Evolutionary conservation across 108 stramenopile genomes (phyloP), one percentile per base, ranked within the genome.

Genomic region (Cyclotella cryptica): DNA sequence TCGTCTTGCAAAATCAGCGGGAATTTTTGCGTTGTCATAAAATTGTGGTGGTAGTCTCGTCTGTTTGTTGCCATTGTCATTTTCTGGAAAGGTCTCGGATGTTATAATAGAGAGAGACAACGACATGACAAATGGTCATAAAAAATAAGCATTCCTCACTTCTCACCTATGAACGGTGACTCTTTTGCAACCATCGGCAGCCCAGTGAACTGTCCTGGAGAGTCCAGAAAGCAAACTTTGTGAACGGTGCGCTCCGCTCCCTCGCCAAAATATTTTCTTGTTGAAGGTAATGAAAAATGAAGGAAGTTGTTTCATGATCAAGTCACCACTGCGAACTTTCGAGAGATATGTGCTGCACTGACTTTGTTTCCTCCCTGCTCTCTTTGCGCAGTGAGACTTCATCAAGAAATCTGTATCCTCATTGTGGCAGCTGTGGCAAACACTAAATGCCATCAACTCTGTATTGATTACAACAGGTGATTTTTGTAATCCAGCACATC

Each of bases 131-230:
- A 18, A 28, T 42, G 26, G 54, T 61, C 19, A 28, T 41, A 21
- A 65, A 41, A 21, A 49, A 22, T 18, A 64, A 64, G 63, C 11
- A 64, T 43, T 21, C 29, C 4, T 4, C 45, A 43, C 27, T 52
- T 40, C 49, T 84, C 86, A 45, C 67, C 63, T 24, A 83, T 74
- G 19, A 89, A 89, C 57, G 86, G 68, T 5, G 80, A 81, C 54
- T 89, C 84, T 69, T 87, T 89, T 10, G 88, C 88, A 17, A 89
- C 88, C 84, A 83, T 81, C 0, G 21, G 41, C 5, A 77, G 79
- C 7, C 86, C 86, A 28, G 65, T 60, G 26, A 82, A 85, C 3
- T 61, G 60, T 42, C 79, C 81, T 30, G 79, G 21, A 22, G 82
- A 42, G 53, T 86, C 86, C 21, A 89, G 46, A 60, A 75, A 85